These are phyloP conservation scores for Mycosphaerella sp. DNA, from an alignment of 2,329 filamentous ascomycete species.

Conservation along the genomic window DNA sequence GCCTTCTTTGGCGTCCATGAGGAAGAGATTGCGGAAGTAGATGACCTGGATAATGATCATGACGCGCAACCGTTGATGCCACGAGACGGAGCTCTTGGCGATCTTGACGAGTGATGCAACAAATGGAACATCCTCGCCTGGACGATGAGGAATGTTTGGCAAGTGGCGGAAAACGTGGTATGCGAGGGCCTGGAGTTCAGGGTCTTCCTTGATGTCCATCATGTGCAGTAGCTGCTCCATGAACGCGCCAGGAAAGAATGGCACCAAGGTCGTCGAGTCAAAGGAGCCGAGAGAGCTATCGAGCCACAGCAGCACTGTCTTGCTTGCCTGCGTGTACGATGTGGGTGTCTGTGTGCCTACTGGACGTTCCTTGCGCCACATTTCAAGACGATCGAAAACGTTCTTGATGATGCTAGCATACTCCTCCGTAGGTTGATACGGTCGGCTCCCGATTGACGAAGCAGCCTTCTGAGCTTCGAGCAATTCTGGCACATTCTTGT, in stretches of 20 bases:
- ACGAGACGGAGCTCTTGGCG: constrained; percentile 74
- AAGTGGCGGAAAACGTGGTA: constrained; percentile 97
- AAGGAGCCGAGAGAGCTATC: constrained; percentile 85
- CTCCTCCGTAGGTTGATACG: constrained; percentile 71
- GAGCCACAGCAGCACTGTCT: constrained; percentile 92
- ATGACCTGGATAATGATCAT: constrained; percentile 98
- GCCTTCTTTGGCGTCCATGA: constrained; percentile 69
- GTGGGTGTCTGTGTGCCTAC: constrained; percentile 90
- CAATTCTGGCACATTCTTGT: constrained; percentile 68
- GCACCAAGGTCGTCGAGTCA: constrained; percentile 83
- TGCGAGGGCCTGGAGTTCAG: constrained; percentile 85
- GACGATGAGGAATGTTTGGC: constrained; percentile 87
- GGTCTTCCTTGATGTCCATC: constrained; percentile 99
- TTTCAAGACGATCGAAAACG: constrained; percentile 73
- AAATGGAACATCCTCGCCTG: constrained; percentile 77
- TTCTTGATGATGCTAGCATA: constrained; percentile 66
- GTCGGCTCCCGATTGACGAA: constrained; percentile 76
- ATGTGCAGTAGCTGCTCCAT: constrained; percentile 94
- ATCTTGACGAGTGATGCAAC: constrained; percentile 82
- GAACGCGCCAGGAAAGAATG: constrained; percentile 84
- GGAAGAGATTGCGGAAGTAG: constrained; percentile 92
- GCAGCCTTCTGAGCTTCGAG: constrained; percentile 70
- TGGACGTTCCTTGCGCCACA: constrained; percentile 76
- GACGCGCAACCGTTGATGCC: constrained; percentile 92
- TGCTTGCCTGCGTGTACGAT: constrained; percentile 90